These are phyloP conservation scores for Chaetomium cochliodes DNA, from an alignment of 495 filamentous ascomycete species.

Conservation along the genomic window DNA sequence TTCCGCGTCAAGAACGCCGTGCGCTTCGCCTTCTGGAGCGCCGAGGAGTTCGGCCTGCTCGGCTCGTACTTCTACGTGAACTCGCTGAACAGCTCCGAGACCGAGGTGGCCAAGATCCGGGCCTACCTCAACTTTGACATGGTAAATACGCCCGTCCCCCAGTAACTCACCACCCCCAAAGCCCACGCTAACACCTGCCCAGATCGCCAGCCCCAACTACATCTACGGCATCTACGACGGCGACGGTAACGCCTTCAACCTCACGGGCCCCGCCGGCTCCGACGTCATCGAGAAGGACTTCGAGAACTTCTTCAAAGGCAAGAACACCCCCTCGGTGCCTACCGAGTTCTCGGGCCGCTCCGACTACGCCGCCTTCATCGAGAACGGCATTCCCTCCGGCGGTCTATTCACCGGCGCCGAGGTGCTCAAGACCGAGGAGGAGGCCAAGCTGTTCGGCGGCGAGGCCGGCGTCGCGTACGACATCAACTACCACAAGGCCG, in stretches of 20 bases:
- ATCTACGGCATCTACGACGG: conserved; percentile 69
- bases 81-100: conserved; percentile 38
- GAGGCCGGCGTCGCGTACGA: conserved; percentile 59
- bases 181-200: neutral
- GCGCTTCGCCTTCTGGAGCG: conserved; percentile 69
- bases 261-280: conserved; percentile 61
- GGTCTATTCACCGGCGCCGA: conserved; percentile 72
- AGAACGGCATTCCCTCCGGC: conserved; percentile 60
- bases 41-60: conserved; percentile 64
- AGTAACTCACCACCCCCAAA: neutral
- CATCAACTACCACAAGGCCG: conserved; percentile 59
- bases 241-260: conserved; percentile 61
- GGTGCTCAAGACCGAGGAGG: conserved; percentile 58
- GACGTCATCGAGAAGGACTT: conserved; percentile 63
- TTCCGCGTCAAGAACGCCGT: conserved; percentile 64
- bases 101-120: conserved; percentile 53
- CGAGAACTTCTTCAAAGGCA: conserved; percentile 55
- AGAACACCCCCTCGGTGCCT: conserved; percentile 45
- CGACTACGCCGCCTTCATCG: conserved; percentile 69
- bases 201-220: conserved; percentile 69
- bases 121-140: conserved; percentile 79
- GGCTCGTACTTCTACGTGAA: conserved; percentile 61
- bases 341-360: conserved; percentile 63
- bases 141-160: conserved; percentile 27
- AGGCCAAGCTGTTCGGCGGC: conserved; percentile 60